Evolutionary conservation across 768 basidiomycete species (phyloP), one percentile per base, ranked within the genome.

Genomic region (Serendipita indica): DNA sequence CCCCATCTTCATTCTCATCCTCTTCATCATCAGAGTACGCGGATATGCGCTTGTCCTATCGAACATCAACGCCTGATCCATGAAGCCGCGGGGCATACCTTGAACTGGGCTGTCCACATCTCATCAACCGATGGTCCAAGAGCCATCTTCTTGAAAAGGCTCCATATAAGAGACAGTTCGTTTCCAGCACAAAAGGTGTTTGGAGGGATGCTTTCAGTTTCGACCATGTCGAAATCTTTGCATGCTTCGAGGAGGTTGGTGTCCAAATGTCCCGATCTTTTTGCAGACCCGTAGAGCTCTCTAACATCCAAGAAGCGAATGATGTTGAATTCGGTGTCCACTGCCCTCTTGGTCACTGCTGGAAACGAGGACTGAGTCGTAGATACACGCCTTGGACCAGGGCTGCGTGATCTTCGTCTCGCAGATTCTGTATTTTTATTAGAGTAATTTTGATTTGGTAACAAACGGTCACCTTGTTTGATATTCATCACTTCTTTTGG

Each of bases 61-160:
- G 41, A 6, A 43, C n/a, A 6, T 7, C 27, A n/a, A 43, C 18
- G 7, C n/a, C n/a, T 43, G 7, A 18, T 6, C 7, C 41, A 7
- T 18, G n/a, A 43, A 18, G 27, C n/a, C 7, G n/a, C 27, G 7
- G n/a, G 18, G n/a, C 5, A 54, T 54, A 54, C 49, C 22, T 54
- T 54, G 49, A 54, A 54, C 32, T 54, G 49, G n/a, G 49, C 32
- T n/a, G 16, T 54, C 25, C 32, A 54, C 49, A 54, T 54, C 22
- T 54, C 49, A 18, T 54, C 49, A 33, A 20, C n/a, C 25, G 22
- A 28, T 20, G 49, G 49, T 7, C 49, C 49, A 20, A 10, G 7
- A 18, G 32, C 49, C 22, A 54, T 54, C 32, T 54, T 54, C 5
- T 16, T 54, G 49, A 54, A 54, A 28, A 54, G 49, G 10, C n/a